Evolutionary conservation across 345 rosid genomes (phyloP), one percentile per base, ranked within the genome.

Genomic region (Physaria fendleri): DNA sequence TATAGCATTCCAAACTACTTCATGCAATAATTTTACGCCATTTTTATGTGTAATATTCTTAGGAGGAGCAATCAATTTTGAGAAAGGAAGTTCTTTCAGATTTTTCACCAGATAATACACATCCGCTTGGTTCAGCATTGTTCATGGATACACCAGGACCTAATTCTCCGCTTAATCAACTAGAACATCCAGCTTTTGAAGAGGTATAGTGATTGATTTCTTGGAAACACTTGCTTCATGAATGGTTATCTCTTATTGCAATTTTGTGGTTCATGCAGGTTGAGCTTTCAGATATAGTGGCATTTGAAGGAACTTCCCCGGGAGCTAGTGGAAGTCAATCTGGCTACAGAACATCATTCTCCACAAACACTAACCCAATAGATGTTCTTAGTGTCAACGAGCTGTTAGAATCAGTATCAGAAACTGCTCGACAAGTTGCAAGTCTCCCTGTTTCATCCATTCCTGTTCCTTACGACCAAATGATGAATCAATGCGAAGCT

Each of bases 401-500:
- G 71, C 86, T 88, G 47, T 55, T 91, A 83, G 92, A 88, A 76
- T 82, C 96, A 29, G 98, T 91, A 33, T 69, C 82, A 68, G 96
- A 91, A 81, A 88, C 95, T 34, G 92, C 98, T 32, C 69, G 83
- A 40, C 90, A 88, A 77, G 96, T 88, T 48, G 92, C 92, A 74
- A 88, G 88, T 78, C 65, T 76, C 69, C 85, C 88, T 8, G 81
- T 78, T 57, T 81, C 83, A 18, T 78, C 92, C 2, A 70, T 73
- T 21, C 83, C 84, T 42, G 61, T 88, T 52, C 85, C 98, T 23
- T 88, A 88, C 69, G 98, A 88, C 68, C 87, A 91, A 68, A 84
- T 88, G 90, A 91, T 77, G 78, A 85, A 71, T 71, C 98, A 88
- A 44, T 91, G 98, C 28, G 98, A 88, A 79, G 96, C 95, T 30